Percentiles rank a stretch among this genome's conserved stretches.
phyloP scores from a whole-genome alignment of 2,329 filamentous ascomycete species.

The Cladosporium sp. region DNA sequence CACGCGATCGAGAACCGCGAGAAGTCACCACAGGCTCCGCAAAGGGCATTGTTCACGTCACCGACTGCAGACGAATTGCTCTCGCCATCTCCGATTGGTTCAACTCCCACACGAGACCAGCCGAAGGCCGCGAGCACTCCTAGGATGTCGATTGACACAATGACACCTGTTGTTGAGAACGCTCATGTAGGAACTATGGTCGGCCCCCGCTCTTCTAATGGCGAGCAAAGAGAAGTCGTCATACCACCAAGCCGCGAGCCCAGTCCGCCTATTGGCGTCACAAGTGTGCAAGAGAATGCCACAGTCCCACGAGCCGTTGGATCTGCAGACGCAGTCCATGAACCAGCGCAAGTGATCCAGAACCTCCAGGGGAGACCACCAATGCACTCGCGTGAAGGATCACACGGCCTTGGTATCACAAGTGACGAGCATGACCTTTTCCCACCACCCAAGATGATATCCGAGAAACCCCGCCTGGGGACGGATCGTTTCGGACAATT shows the following conservation, averaged over 20 bases:
- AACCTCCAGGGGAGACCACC: not conserved
- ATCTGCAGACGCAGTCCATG: not conserved
- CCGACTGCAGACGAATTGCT: conserved; percentile 5
- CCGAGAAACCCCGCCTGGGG: conserved; percentile 22
- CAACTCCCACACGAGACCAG: not conserved
- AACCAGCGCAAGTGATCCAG: not conserved
- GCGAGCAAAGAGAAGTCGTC: conserved; percentile 24
- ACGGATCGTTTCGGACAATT: conserved; percentile 28
- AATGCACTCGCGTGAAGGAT: conserved; percentile 21
- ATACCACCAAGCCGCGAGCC: conserved; percentile 18
- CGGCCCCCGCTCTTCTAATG: conserved; percentile 23
- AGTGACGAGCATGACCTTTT: conserved; percentile 20
- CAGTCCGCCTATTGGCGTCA: conserved; percentile 13
- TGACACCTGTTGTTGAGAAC: conserved; percentile 27
- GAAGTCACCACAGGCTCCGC: not conserved
- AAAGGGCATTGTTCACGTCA: conserved; percentile 3
- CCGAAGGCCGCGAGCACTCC: not conserved
- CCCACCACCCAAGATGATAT: conserved; percentile 19
- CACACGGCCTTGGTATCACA: conserved; percentile 23
- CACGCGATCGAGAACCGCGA: not conserved
- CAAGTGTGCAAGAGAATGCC: not conserved
- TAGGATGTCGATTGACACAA: not conserved
- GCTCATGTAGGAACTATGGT: conserved; percentile 27
- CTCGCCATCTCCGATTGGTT: not conserved
- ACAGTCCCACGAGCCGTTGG: not conserved